Evolutionary conservation across 129 eudicot genomes (phyloP).

Genomic region (Scalesia atractyloides): DNA sequence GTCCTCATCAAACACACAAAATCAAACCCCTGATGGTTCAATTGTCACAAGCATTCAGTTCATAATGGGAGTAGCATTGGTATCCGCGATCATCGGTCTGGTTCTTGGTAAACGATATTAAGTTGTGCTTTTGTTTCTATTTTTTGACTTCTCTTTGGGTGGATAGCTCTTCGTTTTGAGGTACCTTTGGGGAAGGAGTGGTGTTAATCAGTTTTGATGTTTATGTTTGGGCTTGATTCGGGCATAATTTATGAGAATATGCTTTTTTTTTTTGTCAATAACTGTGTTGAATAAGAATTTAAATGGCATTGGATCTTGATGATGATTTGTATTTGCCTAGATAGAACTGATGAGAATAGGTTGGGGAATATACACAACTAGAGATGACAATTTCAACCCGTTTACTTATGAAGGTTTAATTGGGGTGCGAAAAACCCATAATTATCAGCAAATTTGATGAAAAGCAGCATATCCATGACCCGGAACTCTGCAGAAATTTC

Average conservation of each 20-base stretch:
- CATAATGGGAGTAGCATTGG: constrained; percentile 78
- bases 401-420: no score
- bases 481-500: no score
- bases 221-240: constrained; percentile 16
- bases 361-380: no score
- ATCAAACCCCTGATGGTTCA: constrained; percentile 43
- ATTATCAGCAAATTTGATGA: no score
- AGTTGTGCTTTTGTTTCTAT: constrained; percentile 19
- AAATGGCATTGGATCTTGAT: constrained; percentile 25
- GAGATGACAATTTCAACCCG: no score
- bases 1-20: constrained; percentile 35
- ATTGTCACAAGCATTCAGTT: constrained; percentile 51
- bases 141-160: background rate
- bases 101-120: constrained; percentile 87
- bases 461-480: no score
- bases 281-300: constrained; percentile 27
- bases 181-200: constrained; percentile 12
- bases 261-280: constrained; percentile 5
- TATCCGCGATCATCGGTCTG: constrained; percentile 69
- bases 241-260: constrained; percentile 8
- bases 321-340: constrained; percentile 1
- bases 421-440: no score
- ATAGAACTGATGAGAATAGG: no score
- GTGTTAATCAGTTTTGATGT: constrained; percentile 30
- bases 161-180: background rate